These are phyloP conservation scores for Diaporthe australafricana DNA, from an alignment of 2,329 filamentous ascomycete species.

Conservation along the genomic window DNA sequence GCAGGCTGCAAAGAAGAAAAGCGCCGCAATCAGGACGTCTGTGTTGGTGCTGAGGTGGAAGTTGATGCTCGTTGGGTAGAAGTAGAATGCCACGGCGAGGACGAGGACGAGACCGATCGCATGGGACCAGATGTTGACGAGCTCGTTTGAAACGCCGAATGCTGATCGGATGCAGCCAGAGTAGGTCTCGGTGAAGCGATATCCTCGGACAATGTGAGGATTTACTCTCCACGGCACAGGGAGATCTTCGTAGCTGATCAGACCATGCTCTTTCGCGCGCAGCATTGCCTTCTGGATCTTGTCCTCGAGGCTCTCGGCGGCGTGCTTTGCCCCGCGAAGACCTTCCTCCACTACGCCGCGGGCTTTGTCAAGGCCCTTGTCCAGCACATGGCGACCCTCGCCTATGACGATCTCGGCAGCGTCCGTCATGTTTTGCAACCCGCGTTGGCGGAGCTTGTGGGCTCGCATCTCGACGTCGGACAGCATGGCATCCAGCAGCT, in stretches of 20 bases:
- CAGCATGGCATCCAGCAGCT: slow-evolving; percentile 86
- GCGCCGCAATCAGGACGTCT: slow-evolving; percentile 89
- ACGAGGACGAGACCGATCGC: slow-evolving; percentile 89
- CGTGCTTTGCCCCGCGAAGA: slow-evolving; percentile 83
- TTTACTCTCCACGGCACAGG: slow-evolving; percentile 95
- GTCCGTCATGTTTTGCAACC: slow-evolving; percentile 72
- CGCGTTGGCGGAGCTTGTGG: slow-evolving; percentile 81
- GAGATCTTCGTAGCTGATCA: slow-evolving; percentile 90
- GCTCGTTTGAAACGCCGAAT: slow-evolving; percentile 89
- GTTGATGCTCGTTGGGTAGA: slow-evolving; percentile 89
- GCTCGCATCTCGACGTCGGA: slow-evolving; percentile 86
- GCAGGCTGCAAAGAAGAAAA: slow-evolving; percentile 96
- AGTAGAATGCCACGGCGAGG: slow-evolving; percentile 90
- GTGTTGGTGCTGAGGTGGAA: slow-evolving; percentile 88
- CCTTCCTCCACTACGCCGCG: slow-evolving; percentile 83
- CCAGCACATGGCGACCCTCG: slow-evolving; percentile 82
- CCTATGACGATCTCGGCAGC: slow-evolving; percentile 80
- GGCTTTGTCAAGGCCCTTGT: slow-evolving; percentile 81
- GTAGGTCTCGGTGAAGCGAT: slow-evolving; percentile 94
- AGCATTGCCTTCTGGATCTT: slow-evolving; percentile 83
- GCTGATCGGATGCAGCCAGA: slow-evolving; percentile 87
- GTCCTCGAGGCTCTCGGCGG: slow-evolving; percentile 84
- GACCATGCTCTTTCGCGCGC: slow-evolving; percentile 80
- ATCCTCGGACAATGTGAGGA: slow-evolving; percentile 90
- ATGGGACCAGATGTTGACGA: slow-evolving; percentile 98